A percentile compares a stretch with the other conserved stretches of the same genome.
Conservation (phyloP, 176 grass and related monocot genomes). For the Aegilops speltoides region DNA sequence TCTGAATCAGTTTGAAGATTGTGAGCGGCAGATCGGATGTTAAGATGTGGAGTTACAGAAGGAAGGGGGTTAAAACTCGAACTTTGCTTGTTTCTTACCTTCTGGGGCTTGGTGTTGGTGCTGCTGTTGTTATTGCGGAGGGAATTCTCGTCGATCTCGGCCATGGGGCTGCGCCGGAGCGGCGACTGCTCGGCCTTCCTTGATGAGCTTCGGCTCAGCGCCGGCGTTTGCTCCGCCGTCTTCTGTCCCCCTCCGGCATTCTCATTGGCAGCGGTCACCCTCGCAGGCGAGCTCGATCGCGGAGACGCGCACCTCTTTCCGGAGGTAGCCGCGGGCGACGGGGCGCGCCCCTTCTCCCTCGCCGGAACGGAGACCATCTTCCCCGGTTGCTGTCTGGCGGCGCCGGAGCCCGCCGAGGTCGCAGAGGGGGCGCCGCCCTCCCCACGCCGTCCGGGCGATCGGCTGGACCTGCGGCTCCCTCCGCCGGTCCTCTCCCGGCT, state of each 20-base stretch:
- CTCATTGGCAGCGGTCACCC: constrained; percentile 47
- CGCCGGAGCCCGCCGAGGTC: neutral
- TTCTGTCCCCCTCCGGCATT: neutral
- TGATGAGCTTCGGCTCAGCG: constrained; percentile 81
- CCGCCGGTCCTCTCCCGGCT: constrained; percentile 61
- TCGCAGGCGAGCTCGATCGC: constrained; percentile 65
- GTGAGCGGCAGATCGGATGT: neutral
- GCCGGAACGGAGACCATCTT: constrained; percentile 94
- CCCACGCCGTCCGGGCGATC: constrained; percentile 58
- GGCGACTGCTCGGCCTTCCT: constrained; percentile 78
- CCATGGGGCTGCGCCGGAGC: constrained; percentile 73
- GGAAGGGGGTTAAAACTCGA: neutral
- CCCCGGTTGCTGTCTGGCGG: constrained; percentile 46
- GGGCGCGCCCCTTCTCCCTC: constrained; percentile 55
- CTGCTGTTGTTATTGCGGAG: constrained; percentile 26
- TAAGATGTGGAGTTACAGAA: neutral
- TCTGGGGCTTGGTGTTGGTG: constrained; percentile 39
- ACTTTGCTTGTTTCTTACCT: constrained; percentile 33
- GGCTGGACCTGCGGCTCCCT: constrained; percentile 67
- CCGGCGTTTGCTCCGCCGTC: constrained; percentile 25
- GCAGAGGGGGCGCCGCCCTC: constrained; percentile 28
- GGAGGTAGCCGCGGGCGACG: constrained; percentile 33
- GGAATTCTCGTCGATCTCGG: constrained; percentile 74
- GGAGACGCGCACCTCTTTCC: constrained; percentile 66
- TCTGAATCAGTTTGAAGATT: neutral